Percentiles rank a stretch among this genome's conserved stretches.
These are phyloP conservation scores for Neolentinus lepideus DNA, from an alignment of 1,284 basidiomycete species.

Conservation along the genomic window DNA sequence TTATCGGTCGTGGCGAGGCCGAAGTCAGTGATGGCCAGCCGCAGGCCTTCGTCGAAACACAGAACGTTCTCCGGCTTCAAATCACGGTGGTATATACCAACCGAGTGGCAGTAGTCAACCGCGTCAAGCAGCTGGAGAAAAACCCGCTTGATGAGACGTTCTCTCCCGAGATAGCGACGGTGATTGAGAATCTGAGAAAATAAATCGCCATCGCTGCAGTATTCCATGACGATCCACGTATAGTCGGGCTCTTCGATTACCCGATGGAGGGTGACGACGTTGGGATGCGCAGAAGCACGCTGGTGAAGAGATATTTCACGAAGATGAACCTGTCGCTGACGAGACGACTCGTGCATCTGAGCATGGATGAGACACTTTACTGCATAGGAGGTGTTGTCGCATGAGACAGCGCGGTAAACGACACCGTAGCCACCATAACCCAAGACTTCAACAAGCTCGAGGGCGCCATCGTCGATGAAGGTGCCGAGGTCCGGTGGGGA, in stretches of 20 bases:
- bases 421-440: conserved; percentile 96
- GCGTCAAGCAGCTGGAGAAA: conserved; percentile 93
- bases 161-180: conserved; percentile 70
- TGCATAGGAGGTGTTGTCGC: conserved; percentile 41
- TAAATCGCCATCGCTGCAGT: conserved; percentile 84
- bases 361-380: conserved; percentile 23
- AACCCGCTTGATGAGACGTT: conserved; percentile 77
- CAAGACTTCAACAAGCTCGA: conserved; percentile 86
- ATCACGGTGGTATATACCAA: conserved; percentile 95
- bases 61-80: conserved; percentile 98
- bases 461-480: conserved; percentile 72
- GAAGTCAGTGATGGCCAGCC: conserved; percentile 92
- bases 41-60: conserved; percentile 75
- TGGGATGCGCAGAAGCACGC: conserved; percentile 37
- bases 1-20: conserved; percentile 92
- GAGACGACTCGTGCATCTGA: conserved; percentile 12
- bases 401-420: conserved; percentile 81
- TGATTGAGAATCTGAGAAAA: conserved; percentile 81
- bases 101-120: conserved; percentile 81
- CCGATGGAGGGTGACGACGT: conserved; percentile 57
- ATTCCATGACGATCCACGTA: conserved; percentile 63
- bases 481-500: conserved; percentile 67
- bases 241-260: conserved; percentile 48
- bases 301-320: conserved; percentile 42
- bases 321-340: conserved; percentile 40